Base-by-base conservation (phyloP, 768 basidiomycete species). In the Amanita pallidorosea region DNA sequence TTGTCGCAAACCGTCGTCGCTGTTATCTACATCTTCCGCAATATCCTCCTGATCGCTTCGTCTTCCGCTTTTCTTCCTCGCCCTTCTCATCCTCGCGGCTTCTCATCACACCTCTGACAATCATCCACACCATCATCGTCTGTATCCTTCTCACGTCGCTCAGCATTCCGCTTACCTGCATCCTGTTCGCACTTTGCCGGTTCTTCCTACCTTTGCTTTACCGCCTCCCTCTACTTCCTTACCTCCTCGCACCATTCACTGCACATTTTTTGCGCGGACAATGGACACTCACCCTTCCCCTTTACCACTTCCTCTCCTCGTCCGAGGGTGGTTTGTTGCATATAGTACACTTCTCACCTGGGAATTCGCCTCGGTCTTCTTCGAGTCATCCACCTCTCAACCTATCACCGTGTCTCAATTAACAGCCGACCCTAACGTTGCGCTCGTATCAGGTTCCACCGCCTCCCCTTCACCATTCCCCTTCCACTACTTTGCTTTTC, bases 401-500 rank as follows among this genome's bases (percentile, higher is more conserved):
- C 75, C 77, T 2, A 61, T 80, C 20, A 57, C 66, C 2, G 69
- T 81, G 0, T 68, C 75, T 0, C 57, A 63, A 9, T 53, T 64
- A 7, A 71, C 79, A 2, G 61, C 75, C 1, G 77, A 85, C 46
- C 73, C 80, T 2, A 70, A 75, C 35, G 66, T 74, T 3, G 77
- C 74, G 4, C 66, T 87, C 5, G 67, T 87, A 8, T 81, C 84
- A 4, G 88, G 86, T 8, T 33, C 33, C 13, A 33, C 33, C 33
- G 7, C 33, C 5, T 40, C 47, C 18, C 4, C 81, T 15, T 54
- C 64, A 8, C 22, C 34, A 1, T 38, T 48, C 31, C 34, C 72
- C 23, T 83, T 79, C 63, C 74, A 75, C 37, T 75, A 82, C 60
- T 78, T 83, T 54, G 85, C 87, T 0, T 86, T 80, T 57, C 65